Conservation (phyloP, 148 eudicot species). For the Cornus kousa region DNA sequence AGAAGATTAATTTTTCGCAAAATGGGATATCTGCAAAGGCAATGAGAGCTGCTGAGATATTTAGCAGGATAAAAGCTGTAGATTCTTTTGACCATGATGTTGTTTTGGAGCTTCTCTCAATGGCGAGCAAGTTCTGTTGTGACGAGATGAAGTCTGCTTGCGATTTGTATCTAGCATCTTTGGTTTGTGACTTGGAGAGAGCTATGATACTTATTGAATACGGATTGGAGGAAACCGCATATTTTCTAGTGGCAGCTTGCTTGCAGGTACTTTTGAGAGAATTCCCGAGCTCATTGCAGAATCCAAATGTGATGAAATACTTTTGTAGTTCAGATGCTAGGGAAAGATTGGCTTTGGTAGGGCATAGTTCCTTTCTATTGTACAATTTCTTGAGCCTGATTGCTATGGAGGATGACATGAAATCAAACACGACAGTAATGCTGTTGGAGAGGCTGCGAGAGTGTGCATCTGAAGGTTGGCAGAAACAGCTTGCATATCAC, state of each 20-base stretch:
- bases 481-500: constrained; percentile 71
- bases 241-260: constrained; percentile 78
- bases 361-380: constrained; percentile 67
- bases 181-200: constrained; percentile 52
- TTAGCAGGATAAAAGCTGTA: constrained; percentile 61
- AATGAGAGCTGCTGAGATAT: constrained; percentile 70
- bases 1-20: constrained; percentile 60
- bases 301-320: constrained; percentile 52
- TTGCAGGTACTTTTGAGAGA: constrained; percentile 81
- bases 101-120: constrained; percentile 67
- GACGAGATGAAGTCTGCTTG: constrained; percentile 78
- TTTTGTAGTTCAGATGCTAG: constrained; percentile 64
- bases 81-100: constrained; percentile 47
- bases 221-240: constrained; percentile 74
- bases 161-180: constrained; percentile 66
- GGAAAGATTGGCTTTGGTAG: constrained; percentile 48
- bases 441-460: constrained; percentile 69
- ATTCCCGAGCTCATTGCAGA: constrained; percentile 57
- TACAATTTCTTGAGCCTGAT: constrained; percentile 75
- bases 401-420: constrained; percentile 75
- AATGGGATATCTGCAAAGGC: constrained; percentile 56
- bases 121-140: constrained; percentile 76
- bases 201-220: constrained; percentile 71
- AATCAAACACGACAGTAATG: constrained; percentile 64
- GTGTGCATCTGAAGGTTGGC: constrained; percentile 60